Evolutionary conservation across 495 filamentous ascomycete species (phyloP).

Genomic region (Hypomontagnella submonticulosa): DNA sequence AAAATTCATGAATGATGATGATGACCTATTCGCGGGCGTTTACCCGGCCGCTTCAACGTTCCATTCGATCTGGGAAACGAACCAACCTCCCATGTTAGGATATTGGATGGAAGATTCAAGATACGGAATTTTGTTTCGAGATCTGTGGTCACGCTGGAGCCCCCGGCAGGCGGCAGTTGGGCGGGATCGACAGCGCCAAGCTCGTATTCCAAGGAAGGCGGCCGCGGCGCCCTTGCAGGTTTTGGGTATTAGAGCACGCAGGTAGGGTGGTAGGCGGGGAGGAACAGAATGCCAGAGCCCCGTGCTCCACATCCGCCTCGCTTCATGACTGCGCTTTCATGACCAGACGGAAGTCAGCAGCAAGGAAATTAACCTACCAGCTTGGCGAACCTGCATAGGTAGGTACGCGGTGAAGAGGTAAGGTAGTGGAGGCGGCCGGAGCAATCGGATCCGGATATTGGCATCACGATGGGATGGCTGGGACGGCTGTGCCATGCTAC

Average conservation of each 20-base stretch:
- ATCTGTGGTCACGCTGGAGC: conserved; percentile 25
- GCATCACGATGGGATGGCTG: conserved; percentile 7
- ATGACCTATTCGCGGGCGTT: conserved; percentile 14
- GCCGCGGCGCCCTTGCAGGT: conserved; percentile 35
- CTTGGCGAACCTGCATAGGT: background rate
- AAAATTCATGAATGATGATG: background rate
- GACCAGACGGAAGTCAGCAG: background rate
- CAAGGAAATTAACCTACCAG: conserved; percentile 2
- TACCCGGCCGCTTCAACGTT: conserved; percentile 23
- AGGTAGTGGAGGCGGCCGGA: conserved; percentile 12
- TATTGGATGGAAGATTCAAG: background rate
- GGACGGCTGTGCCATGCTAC: no score
- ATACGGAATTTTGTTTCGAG: conserved; percentile 22
- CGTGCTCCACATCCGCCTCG: no score
- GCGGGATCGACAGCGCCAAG: conserved; percentile 42
- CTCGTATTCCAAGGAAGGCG: conserved; percentile 31
- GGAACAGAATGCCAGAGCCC: no score
- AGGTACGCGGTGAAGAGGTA: no score
- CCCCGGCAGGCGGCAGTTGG: conserved; percentile 36
- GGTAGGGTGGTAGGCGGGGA: no score
- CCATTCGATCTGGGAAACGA: conserved; percentile 14
- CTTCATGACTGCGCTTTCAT: background rate
- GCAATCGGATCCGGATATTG: conserved; percentile 8
- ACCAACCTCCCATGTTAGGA: background rate
- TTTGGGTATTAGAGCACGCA: no score